phyloP scores from a whole-genome alignment of 164 flowering plant species.

The Akebia trifoliata region DNA sequence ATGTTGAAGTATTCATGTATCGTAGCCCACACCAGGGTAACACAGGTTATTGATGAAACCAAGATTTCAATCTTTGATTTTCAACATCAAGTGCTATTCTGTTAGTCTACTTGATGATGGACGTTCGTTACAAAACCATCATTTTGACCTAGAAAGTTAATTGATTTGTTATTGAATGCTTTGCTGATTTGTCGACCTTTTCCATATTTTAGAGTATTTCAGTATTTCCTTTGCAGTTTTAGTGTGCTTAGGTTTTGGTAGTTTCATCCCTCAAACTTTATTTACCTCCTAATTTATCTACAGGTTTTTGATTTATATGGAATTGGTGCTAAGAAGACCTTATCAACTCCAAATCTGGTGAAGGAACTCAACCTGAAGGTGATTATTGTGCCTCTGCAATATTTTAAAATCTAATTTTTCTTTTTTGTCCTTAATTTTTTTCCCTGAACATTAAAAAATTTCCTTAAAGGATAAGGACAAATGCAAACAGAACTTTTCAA shows the following conservation, averaged over 20 bases:
- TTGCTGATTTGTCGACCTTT: not conserved
- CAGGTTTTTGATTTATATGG: conserved; percentile 94
- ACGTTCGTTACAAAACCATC: not conserved
- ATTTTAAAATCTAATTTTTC: too few species aligned
- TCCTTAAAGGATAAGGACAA: too few species aligned
- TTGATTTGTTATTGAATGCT: not conserved
- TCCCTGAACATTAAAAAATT: too few species aligned
- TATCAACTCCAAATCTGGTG: conserved; percentile 54
- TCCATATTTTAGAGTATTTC: not conserved
- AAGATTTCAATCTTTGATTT: conserved; percentile 1
- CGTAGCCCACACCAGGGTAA: too few species aligned
- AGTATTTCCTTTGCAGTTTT: not conserved
- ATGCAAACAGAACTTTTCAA: not conserved
- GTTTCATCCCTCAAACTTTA: not conserved
- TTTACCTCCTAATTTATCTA: conserved; percentile 5
- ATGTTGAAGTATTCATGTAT: too few species aligned
- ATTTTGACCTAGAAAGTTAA: not conserved
- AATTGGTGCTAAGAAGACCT: conserved; percentile 55
- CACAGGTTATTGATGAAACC: not conserved
- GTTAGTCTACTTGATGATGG: not conserved
- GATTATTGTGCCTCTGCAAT: conserved; percentile 2
- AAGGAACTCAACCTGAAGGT: conserved; percentile 83
- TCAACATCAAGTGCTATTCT: not conserved
- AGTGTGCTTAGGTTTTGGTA: not conserved
- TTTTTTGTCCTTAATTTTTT: too few species aligned